Conservation (phyloP, 1,139 yeast species). For the Zygoascus sp. region DNA sequence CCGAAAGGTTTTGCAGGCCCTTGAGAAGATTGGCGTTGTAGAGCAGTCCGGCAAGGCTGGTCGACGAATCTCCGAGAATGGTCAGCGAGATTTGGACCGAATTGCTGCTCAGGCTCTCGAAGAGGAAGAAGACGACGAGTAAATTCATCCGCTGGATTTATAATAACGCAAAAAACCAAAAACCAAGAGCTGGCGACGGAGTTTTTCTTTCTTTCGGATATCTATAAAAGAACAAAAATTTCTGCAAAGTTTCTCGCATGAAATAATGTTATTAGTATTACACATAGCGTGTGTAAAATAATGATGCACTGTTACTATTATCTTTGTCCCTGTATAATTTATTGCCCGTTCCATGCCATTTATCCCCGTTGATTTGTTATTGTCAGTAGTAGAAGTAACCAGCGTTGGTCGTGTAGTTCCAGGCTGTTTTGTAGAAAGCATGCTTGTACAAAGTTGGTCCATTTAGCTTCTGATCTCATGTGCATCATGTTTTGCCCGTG, state of each 20-base stretch:
- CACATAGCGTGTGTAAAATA: constrained; percentile 13
- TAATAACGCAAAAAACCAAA: constrained; percentile 9
- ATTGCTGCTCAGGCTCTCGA: constrained; percentile 98
- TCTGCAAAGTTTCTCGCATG: constrained; percentile 13
- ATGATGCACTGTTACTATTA: constrained; percentile 9
- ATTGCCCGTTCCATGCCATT: no score
- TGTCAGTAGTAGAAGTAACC: no score
- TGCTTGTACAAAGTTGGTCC: no score
- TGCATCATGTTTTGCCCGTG: background rate
- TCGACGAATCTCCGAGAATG: constrained; percentile 98
- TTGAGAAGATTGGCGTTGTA: constrained; percentile 96
- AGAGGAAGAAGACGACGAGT: constrained; percentile 66
- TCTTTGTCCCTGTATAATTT: no score
- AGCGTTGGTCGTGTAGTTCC: no score
- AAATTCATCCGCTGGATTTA: constrained; percentile 22
- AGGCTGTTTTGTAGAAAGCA: no score
- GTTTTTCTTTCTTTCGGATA: constrained; percentile 6
- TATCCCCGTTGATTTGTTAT: no score
- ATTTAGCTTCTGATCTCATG: no score
- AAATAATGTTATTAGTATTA: constrained; percentile 14
- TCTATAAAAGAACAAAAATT: constrained; percentile 11
- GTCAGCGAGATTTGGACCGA: constrained; percentile 99
- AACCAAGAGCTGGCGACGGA: constrained; percentile 7
- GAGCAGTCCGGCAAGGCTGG: constrained; percentile 98
- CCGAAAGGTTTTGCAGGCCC: constrained; percentile 98